Base-by-base conservation (phyloP, 441 rosid species). In the California macrophylla region DNA sequence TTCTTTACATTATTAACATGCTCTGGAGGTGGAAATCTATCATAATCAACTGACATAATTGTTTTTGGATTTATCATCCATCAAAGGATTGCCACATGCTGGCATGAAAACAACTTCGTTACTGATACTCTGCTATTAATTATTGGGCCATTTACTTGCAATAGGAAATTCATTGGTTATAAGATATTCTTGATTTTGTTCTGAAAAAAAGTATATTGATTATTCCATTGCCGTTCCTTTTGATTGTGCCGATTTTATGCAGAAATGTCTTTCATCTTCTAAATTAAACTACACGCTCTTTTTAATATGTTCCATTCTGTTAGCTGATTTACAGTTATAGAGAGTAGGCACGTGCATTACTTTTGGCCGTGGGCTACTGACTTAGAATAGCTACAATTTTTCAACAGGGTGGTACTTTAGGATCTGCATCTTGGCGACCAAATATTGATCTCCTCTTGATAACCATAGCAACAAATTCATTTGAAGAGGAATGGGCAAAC, bases 341-440 rank as follows among this genome's bases (percentile, higher is more conserved):
- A 6, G 42, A 47, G 3, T 52, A 65, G 24, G 4, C 15, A 65
- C 34, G 47, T 15, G 21, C 16, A 3, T 24, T 2, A 64, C 70
- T 9, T 10, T 36, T 24, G 23, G 16, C 30, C 60, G 1, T 16
- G 23, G 20, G 20, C 21, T 68, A 29, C 69, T 74, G 40, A 38
- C 30, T 58, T 74, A 8, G 10, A 47, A 5, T 25, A 52, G 28
- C 21, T 32, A 60, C 21, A 34, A 67, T 64, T 32, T 69, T 63
- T 67, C 30, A 24, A 58, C 80, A 91, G 96, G 96, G 90, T 74
- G 92, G 92, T 75, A 81, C 88, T 64, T 60, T 83, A 72, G 82
- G 81, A 78, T 84, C 89, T 0, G 89, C 81, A 72, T 77, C 89
- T 56, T 88, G 93, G 96, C 82, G 87, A 69, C 75, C 87, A 69